These are phyloP conservation scores for Neoboletus brunneissimus DNA, from an alignment of 768 basidiomycete genomes.

Conservation along the genomic window DNA sequence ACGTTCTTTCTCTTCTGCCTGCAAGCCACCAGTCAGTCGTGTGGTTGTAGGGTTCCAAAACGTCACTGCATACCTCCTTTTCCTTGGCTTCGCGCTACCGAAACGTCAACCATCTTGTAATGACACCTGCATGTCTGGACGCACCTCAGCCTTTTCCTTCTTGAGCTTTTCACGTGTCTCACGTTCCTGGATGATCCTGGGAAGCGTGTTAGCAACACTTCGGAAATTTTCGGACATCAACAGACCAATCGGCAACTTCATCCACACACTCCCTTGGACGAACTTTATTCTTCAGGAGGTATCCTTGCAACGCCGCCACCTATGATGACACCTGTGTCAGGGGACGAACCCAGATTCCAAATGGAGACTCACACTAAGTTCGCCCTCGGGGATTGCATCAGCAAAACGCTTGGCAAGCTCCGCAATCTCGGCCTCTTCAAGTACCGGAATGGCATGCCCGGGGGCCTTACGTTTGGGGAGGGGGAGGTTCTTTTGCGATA, in stretches of 20 bases:
- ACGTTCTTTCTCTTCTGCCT: constrained; percentile 60
- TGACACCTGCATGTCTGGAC: constrained; percentile 1
- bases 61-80: constrained; percentile 49
- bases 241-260: constrained; percentile 71
- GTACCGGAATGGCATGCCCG: constrained; percentile 59
- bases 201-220: constrained; percentile 2
- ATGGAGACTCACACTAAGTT: constrained; percentile 66
- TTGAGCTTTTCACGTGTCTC: constrained; percentile 82
- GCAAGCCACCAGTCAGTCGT: constrained; percentile 6
- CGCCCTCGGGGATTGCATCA: constrained; percentile 80
- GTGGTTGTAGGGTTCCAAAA: not conserved
- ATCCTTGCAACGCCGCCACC: constrained; percentile 85
- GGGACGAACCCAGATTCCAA: not conserved
- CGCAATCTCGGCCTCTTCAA: constrained; percentile 74
- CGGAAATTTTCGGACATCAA: constrained; percentile 9
- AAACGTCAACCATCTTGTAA: constrained; percentile 3
- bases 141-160: constrained; percentile 68
- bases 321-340: constrained; percentile 25
- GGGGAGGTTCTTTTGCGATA: constrained; percentile 66
- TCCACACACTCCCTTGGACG: constrained; percentile 84
- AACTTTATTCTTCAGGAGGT: constrained; percentile 85
- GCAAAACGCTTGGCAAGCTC: constrained; percentile 80
- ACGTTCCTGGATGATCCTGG: constrained; percentile 68
- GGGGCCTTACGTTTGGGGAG: constrained; percentile 60
- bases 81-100: constrained; percentile 76